phyloP scores from a whole-genome alignment of 345 rosid species.

The Xanthoceras sorbifolium region DNA sequence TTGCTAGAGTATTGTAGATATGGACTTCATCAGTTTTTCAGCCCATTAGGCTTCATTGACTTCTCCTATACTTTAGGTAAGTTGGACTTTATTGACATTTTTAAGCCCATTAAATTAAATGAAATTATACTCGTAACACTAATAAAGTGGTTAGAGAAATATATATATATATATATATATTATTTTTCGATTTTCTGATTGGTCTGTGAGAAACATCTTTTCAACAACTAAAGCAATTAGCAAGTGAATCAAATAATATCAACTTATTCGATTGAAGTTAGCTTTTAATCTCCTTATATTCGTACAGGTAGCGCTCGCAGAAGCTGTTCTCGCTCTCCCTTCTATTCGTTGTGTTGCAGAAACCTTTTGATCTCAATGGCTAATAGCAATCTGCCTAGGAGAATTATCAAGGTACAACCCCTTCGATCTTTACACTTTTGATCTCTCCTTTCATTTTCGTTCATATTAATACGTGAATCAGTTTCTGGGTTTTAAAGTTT shows the following conservation, averaged over 20 bases:
- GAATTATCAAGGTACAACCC: constrained; percentile 53
- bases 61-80: no score
- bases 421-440: not conserved
- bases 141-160: no score
- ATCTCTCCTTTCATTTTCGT: not conserved
- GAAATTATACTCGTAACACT: no score
- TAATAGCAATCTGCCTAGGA: constrained; percentile 49
- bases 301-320: not conserved
- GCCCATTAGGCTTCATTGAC: no score
- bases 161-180: no score
- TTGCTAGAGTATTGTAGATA: no score
- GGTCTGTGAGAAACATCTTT: not conserved
- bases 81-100: no score
- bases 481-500: not conserved
- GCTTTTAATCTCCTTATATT: not conserved
- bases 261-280: not conserved
- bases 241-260: not conserved
- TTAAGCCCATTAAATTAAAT: no score
- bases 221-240: not conserved
- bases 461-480: no score
- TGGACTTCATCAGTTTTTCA: no score
- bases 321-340: not conserved
- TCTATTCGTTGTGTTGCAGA: not conserved
- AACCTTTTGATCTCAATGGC: constrained; percentile 30
- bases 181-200: not conserved